phyloP scores from a whole-genome alignment of 129 eudicot species.

The Daucus carota region DH1_v3.0 NC_030385.2:26862001-26862500 shows the following conservation, averaged over 20 bases:
- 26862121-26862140: too few species aligned
- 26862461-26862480: background rate
- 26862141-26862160: background rate
- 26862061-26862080: too few species aligned
- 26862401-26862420: background rate
- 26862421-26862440: background rate
- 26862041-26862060: too few species aligned
- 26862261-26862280: background rate
- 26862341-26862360: background rate
- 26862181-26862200: background rate
- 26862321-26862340: background rate
- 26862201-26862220: background rate
- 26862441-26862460: background rate
- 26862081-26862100: too few species aligned
- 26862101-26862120: too few species aligned
- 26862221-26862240: too few species aligned
- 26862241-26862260: too few species aligned
- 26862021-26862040: too few species aligned
- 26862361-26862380: background rate
- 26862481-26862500: background rate
- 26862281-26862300: background rate
- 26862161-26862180: background rate
- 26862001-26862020: too few species aligned
- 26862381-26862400: background rate
- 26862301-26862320: background rate